Evolutionary conservation across 2,329 filamentous ascomycete genomes (phyloP).

Genomic region (Pseudomassariella vexata): DNA sequence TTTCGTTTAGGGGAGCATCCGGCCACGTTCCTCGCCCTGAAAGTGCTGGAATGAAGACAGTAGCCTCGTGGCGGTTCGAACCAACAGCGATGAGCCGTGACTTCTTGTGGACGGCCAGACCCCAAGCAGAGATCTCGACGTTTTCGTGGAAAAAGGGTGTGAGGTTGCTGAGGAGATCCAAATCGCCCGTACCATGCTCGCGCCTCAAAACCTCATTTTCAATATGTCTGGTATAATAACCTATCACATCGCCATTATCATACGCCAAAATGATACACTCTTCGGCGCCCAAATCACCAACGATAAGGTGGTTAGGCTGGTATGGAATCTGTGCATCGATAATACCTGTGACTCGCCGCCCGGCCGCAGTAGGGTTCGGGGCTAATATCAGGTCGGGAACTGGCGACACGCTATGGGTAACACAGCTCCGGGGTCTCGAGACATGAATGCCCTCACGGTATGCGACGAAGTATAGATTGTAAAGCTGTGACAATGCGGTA

Average conservation of each 20-base stretch:
- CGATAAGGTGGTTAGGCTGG: constrained; percentile 62
- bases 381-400: constrained; percentile 45
- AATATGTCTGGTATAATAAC: constrained; percentile 58
- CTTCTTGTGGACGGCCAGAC: constrained; percentile 71
- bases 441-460: constrained; percentile 53
- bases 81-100: constrained; percentile 84
- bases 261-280: constrained; percentile 64
- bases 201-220: constrained; percentile 17
- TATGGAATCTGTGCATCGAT: constrained; percentile 50
- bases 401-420: constrained; percentile 39
- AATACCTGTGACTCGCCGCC: constrained; percentile 39
- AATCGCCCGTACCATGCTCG: constrained; percentile 20
- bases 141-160: constrained; percentile 65
- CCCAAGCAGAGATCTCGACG: constrained; percentile 80
- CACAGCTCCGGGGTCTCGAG: constrained; percentile 42
- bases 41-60: constrained; percentile 27
- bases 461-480: constrained; percentile 59
- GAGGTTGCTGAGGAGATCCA: constrained; percentile 5
- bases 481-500: constrained; percentile 50
- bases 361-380: constrained; percentile 34
- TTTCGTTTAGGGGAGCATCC: no score
- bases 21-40: no score
- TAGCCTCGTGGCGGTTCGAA: constrained; percentile 54
- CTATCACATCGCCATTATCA: constrained; percentile 71
- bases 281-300: constrained; percentile 62